Conservation (phyloP, 139 green algal genomes). For the Chlorella sp. region DNA sequence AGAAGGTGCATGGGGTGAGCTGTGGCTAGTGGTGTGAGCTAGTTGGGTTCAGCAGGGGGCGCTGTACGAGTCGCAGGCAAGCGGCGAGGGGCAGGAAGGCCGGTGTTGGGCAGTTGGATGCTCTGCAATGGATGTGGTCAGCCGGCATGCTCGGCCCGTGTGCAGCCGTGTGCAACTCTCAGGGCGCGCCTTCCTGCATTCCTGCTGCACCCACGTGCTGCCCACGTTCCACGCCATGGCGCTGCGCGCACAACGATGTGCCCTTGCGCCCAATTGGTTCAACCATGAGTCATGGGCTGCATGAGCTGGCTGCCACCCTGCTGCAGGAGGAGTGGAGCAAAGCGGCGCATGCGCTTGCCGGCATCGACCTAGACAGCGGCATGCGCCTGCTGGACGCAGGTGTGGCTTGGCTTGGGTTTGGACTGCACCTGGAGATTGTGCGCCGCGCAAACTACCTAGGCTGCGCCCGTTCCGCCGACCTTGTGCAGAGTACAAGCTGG, state of each 20-base stretch:
- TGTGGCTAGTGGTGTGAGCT: slow-evolving; percentile 76
- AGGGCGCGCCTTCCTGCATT: too few relatives aligned
- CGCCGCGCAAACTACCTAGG: too few relatives aligned
- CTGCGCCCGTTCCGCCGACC: too few relatives aligned
- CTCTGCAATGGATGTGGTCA: slow-evolving; percentile 90
- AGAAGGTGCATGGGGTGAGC: slow-evolving; percentile 79
- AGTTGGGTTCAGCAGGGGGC: slow-evolving; percentile 64
- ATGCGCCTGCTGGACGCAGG: slow-evolving; percentile 28
- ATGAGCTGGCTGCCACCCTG: too few relatives aligned
- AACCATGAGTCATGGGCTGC: too few relatives aligned
- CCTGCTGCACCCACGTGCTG: too few relatives aligned
- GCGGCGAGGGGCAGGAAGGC: slow-evolving; percentile 78
- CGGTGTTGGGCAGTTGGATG: slow-evolving; percentile 71
- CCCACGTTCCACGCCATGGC: too few relatives aligned
- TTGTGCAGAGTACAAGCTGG: slow-evolving; percentile 85
- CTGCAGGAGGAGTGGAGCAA: slow-evolving; percentile 89
- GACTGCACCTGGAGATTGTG: not conserved
- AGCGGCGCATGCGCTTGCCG: slow-evolving; percentile 85
- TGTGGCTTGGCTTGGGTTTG: too few relatives aligned
- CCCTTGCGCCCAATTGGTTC: too few relatives aligned
- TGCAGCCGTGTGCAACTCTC: too few relatives aligned
- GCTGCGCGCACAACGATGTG: too few relatives aligned
- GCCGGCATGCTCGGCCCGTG: too few relatives aligned
- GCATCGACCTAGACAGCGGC: slow-evolving; percentile 92
- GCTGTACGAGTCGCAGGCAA: slow-evolving; percentile 57